These are phyloP conservation scores for Anethum foeniculum DNA, from an alignment of 140 eudicot species.

Conservation along the genomic window DNA sequence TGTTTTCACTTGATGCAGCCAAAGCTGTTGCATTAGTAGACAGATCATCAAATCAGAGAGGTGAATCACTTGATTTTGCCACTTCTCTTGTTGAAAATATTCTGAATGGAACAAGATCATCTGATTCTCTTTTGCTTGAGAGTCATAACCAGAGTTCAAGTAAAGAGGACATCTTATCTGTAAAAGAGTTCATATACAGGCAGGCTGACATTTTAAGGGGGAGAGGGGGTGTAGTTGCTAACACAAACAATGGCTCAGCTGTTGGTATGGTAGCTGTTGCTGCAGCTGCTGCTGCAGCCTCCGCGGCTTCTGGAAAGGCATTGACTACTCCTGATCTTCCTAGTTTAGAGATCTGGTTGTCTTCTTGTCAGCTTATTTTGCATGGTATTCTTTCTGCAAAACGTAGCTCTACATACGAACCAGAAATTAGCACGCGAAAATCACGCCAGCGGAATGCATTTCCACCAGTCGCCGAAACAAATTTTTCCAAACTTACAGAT, in stretches of 20 bases:
- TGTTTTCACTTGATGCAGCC: conserved; percentile 81
- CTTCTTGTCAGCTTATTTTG: conserved; percentile 59
- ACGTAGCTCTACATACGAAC: conserved; percentile 25
- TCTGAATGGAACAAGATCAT: conserved; percentile 58
- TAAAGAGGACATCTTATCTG: conserved; percentile 65
- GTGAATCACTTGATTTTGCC: conserved; percentile 78
- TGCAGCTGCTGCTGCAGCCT: conserved; percentile 92
- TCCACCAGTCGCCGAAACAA: conserved; percentile 31
- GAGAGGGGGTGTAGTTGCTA: conserved; percentile 48
- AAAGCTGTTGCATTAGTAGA: conserved; percentile 73
- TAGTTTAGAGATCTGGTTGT: conserved; percentile 55
- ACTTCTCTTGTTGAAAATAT: conserved; percentile 64
- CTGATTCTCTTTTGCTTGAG: conserved; percentile 82
- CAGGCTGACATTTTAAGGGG: conserved; percentile 83
- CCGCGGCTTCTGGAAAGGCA: conserved; percentile 68
- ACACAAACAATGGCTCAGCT: conserved; percentile 46
- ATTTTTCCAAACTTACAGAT: conserved; percentile 25
- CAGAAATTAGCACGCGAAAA: conserved; percentile 35
- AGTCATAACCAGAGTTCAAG: conserved; percentile 51
- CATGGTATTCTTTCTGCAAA: conserved; percentile 59
- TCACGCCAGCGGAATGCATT: conserved; percentile 34
- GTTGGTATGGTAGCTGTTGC: conserved; percentile 94
- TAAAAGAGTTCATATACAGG: conserved; percentile 70
- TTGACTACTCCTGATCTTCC: conserved; percentile 68
- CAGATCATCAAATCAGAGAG: conserved; percentile 38